phyloP scores from a whole-genome alignment of 495 filamentous ascomycete genomes.

The Bryoglossum gracile region DNA sequence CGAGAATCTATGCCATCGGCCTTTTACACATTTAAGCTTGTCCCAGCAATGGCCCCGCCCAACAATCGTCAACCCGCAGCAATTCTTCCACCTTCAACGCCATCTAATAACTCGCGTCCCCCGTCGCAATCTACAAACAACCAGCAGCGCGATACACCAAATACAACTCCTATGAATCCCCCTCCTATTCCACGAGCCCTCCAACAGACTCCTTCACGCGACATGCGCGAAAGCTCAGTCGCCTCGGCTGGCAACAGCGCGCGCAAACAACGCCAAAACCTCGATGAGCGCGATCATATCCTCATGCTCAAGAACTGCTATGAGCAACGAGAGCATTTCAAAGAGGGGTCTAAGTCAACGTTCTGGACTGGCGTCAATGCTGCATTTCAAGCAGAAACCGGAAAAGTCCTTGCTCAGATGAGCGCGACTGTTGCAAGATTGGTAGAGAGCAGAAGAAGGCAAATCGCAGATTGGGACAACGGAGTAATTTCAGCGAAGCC shows the following conservation, averaged over 20 bases:
- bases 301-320: slow-evolving; percentile 24
- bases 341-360: slow-evolving; percentile 25
- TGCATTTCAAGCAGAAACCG: slow-evolving; percentile 24
- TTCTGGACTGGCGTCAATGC: slow-evolving; percentile 24
- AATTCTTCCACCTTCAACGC: slow-evolving; percentile 22
- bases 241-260: slow-evolving; percentile 16
- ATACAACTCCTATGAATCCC: slow-evolving; percentile 24
- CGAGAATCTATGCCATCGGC: slow-evolving; percentile 17
- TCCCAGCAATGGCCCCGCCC: slow-evolving; percentile 22
- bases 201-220: slow-evolving; percentile 21
- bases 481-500: slow-evolving; percentile 25
- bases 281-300: slow-evolving; percentile 25
- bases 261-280: slow-evolving; percentile 25
- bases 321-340: slow-evolving; percentile 20
- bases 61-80: slow-evolving; percentile 17
- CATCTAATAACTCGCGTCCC: slow-evolving; percentile 7
- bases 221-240: slow-evolving; percentile 24
- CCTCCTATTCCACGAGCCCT: slow-evolving; percentile 20
- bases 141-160: slow-evolving; percentile 12
- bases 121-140: slow-evolving; percentile 5
- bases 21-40: slow-evolving; percentile 24
- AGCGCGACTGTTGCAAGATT: slow-evolving; percentile 24
- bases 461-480: slow-evolving; percentile 26
- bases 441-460: slow-evolving; percentile 22
- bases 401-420: slow-evolving; percentile 25